Base-by-base conservation (phyloP, 148 eudicot species). In the Agrostemma githago region DNA sequence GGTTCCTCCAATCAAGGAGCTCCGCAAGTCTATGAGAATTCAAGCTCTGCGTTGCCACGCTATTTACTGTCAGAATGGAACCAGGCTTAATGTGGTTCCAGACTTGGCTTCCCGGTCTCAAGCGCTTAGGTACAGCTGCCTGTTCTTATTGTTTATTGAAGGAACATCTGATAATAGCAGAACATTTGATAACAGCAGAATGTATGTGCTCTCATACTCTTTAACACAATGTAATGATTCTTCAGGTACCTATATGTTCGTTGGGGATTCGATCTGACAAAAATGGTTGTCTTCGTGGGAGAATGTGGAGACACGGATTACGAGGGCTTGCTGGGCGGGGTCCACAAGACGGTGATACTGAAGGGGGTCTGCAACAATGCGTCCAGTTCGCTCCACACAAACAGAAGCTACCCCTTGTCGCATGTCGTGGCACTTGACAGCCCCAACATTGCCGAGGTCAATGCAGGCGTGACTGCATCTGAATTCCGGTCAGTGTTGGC, bases 51-150 rank as follows among this genome's bases (percentile, higher is more conserved):
- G 99, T 57, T 95, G 96, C 74, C 96, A 90, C 85, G 86, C 83
- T 43, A 68, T 95, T 53, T 89, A 85, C 76, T 95, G 97, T 76
- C 97, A 89, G 78, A 87, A 81, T 62, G 97, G 93, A 72, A 81
- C 83, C 66, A 88, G 82, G 76, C 80, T 95, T 60, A 95, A 92
- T 66, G 92, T 92, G 60, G 85, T 95, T 77, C 99, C 99, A n/a
- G 96, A 84, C 41, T 77, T 95, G 84, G 99, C 99, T 66, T 95
- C 99, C 73, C 97, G 99, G 67, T 88, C 93, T 74, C 97, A 95
- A 84, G 99, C 99, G 15, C 89, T 95, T 78, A 87, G 98, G 98
- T 92, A 79, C 62, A 34, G 11, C 41, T 57, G 17, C 67, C 4
- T 51, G 58, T 42, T 10, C 37, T 66, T 26, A 39, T 17, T 63